phyloP scores from a whole-genome alignment of 2,329 filamentous ascomycete species.

The Mycosphaerelloides madeirae region DNA sequence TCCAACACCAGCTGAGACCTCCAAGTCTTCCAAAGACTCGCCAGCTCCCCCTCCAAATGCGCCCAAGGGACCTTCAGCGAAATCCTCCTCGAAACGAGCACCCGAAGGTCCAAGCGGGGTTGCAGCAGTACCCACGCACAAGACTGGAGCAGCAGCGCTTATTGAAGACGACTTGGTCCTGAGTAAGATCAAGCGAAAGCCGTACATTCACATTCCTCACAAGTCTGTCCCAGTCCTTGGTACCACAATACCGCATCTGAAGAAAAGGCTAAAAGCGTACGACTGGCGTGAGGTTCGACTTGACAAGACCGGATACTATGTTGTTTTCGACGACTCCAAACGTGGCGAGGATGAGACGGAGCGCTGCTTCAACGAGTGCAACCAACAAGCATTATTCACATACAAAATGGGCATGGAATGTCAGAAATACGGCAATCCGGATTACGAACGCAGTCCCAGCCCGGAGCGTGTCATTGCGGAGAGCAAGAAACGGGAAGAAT shows the following conservation, averaged over 20 bases:
- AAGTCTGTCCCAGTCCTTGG: conserved; percentile 80
- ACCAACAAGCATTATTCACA: conserved; percentile 82
- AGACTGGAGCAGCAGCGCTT: conserved; percentile 45
- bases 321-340: conserved; percentile 78
- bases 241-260: conserved; percentile 82
- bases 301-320: conserved; percentile 83
- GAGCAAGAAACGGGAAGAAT: conserved; percentile 59
- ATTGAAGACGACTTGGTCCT: conserved; percentile 65
- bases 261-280: conserved; percentile 80
- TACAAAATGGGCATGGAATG: conserved; percentile 91
- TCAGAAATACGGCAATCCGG: conserved; percentile 62
- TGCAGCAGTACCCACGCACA: conserved; percentile 28
- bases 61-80: conserved; percentile 74
- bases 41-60: conserved; percentile 73
- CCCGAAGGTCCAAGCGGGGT: conserved; percentile 36
- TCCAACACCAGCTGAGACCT: conserved; percentile 24
- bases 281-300: conserved; percentile 75
- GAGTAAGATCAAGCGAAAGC: conserved; percentile 67
- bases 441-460: conserved; percentile 54
- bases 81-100: conserved; percentile 29
- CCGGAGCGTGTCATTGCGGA: conserved; percentile 46
- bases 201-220: conserved; percentile 87
- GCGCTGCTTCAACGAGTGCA: conserved; percentile 71
- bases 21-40: conserved; percentile 38
- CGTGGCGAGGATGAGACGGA: conserved; percentile 75